Evolutionary conservation across 352 stramenopile genomes (phyloP), one percentile per base, ranked within the genome.

Genomic region (Pythium aristosporum): DNA sequence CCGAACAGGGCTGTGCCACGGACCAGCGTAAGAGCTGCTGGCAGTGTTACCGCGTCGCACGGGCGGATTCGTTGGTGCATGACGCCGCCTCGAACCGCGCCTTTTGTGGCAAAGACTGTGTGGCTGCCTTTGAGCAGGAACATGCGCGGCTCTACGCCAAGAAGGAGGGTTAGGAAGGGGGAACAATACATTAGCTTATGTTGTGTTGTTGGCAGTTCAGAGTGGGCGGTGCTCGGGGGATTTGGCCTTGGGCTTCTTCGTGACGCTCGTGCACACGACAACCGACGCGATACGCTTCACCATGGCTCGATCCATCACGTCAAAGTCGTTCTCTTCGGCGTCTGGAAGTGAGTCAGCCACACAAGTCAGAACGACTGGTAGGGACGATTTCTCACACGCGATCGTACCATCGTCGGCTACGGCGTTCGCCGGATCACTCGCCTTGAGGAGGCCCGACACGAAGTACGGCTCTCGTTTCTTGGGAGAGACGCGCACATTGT

Each of bases 251-350:
- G 41, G 20, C 66, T 91, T 91, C 64, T 92, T 94, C 5, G 71
- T 71, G 0, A 66, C 74, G 53, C 61, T 88, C 8, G 77, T 85
- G 44, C 82, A 89, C 5, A 87, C 53, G 10, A 94, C 57, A 7
- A 91, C 79, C 0, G 80, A 89, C 32, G 85, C 87, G 51, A 94
- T 80, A 20, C 85, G 82, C 61, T 94, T 94, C 12, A 91, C 79
- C 15, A 82, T 92, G 11, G 68, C 76, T 20, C 83, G 82, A 56
- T 92, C 83, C 85, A 94, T 92, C 20, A 92, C 80, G 25, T 88
- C 80, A 49, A 85, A 81, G 48, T 87, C 71, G 3, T 71, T 61
- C 30, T 89, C 82, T 25, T 88, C 77, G 10, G 42, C n/a, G 10
- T 89, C 79, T 91, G 42, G 25, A 58, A 25, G 41, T 57, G 18